phyloP scores from a whole-genome alignment of 1,284 basidiomycete species.

The Fomitopsis palustris region DNA sequence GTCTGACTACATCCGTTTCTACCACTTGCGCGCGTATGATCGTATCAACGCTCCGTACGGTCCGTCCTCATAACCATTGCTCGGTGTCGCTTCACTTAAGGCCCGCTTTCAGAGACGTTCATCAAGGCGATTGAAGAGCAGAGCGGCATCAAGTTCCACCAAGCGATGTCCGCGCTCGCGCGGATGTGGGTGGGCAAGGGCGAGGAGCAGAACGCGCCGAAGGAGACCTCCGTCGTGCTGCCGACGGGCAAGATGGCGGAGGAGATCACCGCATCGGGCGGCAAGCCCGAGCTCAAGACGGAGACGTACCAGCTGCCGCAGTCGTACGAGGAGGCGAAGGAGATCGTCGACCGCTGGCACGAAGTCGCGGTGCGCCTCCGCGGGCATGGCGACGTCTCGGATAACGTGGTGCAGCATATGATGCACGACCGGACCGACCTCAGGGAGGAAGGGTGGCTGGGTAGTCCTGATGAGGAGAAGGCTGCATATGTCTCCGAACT shows the following conservation, averaged over 20 bases:
- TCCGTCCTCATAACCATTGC: constrained; percentile 25
- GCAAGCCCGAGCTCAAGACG: constrained; percentile 49
- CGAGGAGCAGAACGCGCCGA: constrained; percentile 41
- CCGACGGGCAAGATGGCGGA: constrained; percentile 39
- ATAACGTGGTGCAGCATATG: constrained; percentile 80
- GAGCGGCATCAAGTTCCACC: constrained; percentile 77
- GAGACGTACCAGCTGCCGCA: constrained; percentile 65
- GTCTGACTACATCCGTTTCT: constrained; percentile 80
- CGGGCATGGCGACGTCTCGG: constrained; percentile 58
- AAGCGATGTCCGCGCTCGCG: constrained; percentile 85
- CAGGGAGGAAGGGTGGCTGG: constrained; percentile 77
- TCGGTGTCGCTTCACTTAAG: neutral
- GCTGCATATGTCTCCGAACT: constrained; percentile 79
- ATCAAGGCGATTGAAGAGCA: constrained; percentile 70
- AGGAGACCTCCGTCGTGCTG: constrained; percentile 48
- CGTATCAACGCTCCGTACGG: constrained; percentile 81
- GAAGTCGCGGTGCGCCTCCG: constrained; percentile 50
- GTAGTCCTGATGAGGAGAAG: constrained; percentile 78
- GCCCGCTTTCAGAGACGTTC: constrained; percentile 37
- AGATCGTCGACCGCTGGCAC: constrained; percentile 67
- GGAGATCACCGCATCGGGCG: constrained; percentile 29
- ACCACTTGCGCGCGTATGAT: constrained; percentile 88
- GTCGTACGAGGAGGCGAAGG: constrained; percentile 59
- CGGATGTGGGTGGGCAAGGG: constrained; percentile 72
- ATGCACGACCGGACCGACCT: constrained; percentile 58